These are phyloP conservation scores for Epichloe uncinata DNA, from an alignment of 2,329 filamentous ascomycete species.

Conservation along the genomic window DNA sequence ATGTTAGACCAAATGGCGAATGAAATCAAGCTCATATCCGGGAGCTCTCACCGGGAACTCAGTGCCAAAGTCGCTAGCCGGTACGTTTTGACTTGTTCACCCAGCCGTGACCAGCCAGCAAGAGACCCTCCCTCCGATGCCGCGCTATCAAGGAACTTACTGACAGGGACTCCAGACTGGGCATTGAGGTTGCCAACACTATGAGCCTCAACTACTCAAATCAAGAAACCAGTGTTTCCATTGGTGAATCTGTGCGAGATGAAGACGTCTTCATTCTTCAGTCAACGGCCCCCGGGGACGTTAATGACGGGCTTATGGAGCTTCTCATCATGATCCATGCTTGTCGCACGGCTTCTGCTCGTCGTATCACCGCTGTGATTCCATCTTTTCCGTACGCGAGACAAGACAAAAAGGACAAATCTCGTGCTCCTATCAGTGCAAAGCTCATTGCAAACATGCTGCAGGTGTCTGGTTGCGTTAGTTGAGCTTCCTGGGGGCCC, in stretches of 20 bases:
- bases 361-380: conserved; percentile 87
- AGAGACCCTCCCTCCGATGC: conserved; percentile 1
- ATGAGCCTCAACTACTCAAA: conserved; percentile 77
- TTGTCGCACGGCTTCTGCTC: conserved; percentile 55
- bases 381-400: conserved; percentile 95
- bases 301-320: conserved; percentile 98
- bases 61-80: conserved; percentile 31
- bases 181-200: conserved; percentile 66
- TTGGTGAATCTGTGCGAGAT: conserved; percentile 90
- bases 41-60: conserved; percentile 34
- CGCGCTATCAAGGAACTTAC: conserved; percentile 6
- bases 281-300: conserved; percentile 81
- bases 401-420: conserved; percentile 97
- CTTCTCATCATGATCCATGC: conserved; percentile 97
- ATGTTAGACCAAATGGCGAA: conserved; percentile 36
- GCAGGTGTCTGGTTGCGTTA: conserved; percentile 70
- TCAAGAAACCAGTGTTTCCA: conserved; percentile 80
- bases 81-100: conserved; percentile 17
- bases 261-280: conserved; percentile 98
- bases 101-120: not conserved
- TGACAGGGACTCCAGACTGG: conserved; percentile 39
- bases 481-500: conserved; percentile 5
- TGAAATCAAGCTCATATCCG: conserved; percentile 39
- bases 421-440: conserved; percentile 87
- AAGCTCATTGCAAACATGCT: conserved; percentile 97